Percentiles rank a stretch among this genome's conserved stretches.
Conservation (phyloP, 139 green algal species). For the Chlorella sp. region DNA sequence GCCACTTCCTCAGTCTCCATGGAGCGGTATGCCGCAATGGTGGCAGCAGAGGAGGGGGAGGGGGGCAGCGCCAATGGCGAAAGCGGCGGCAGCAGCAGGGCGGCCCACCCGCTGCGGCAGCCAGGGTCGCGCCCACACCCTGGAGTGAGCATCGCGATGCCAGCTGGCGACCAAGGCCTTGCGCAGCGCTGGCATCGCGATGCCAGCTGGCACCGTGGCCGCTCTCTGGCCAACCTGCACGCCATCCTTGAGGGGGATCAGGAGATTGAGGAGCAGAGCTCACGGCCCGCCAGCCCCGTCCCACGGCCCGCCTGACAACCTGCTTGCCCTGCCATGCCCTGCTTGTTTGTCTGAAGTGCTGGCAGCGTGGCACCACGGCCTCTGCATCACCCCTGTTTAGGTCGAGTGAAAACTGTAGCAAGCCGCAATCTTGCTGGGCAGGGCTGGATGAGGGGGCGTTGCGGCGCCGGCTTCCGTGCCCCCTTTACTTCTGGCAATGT, state of each 20-base stretch:
- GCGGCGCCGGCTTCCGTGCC: too few species aligned
- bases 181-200: neutral
- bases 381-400: too few species aligned
- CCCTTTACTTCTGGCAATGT: too few species aligned
- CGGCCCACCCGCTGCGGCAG: neutral
- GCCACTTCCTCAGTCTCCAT: neutral
- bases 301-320: too few species aligned
- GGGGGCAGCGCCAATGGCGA: neutral
- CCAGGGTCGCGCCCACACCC: neutral
- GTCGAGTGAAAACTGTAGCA: too few species aligned
- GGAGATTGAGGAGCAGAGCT: neutral
- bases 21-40: conserved; percentile 9
- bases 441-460: too few species aligned
- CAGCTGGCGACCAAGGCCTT: neutral
- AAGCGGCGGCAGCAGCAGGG: neutral
- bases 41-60: neutral
- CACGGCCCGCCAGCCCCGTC: too few species aligned
- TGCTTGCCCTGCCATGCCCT: too few species aligned
- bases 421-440: too few species aligned
- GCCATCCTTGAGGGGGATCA: neutral
- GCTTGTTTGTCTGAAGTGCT: too few species aligned
- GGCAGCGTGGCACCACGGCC: too few species aligned
- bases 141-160: neutral
- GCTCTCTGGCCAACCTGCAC: conserved; percentile 12
- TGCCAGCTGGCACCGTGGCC: neutral